phyloP scores from a whole-genome alignment of 305 asterid genomes.

The Caryopteris hybrid region DNA sequence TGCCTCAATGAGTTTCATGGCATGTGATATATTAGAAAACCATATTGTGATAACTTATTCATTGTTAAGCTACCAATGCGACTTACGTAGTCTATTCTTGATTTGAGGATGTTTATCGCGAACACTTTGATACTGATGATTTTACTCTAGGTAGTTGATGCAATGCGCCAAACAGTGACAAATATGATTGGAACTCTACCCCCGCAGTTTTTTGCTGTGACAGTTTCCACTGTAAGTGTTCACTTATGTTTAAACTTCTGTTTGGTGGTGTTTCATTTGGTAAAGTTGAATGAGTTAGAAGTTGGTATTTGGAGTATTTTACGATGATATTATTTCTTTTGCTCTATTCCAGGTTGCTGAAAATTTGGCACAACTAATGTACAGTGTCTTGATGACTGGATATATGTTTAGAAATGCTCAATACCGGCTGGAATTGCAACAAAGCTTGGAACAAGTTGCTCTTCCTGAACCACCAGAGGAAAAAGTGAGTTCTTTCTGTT shows the following conservation, averaged over 20 bases:
- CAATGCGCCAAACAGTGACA: slow-evolving; percentile 96
- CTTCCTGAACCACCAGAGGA: slow-evolving; percentile 80
- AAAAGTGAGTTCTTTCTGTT: slow-evolving; percentile 35
- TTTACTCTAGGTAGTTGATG: slow-evolving; percentile 75
- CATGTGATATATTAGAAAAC: not conserved
- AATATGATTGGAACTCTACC: slow-evolving; percentile 98
- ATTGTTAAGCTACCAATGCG: not conserved
- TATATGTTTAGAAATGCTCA: slow-evolving; percentile 95
- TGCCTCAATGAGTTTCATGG: slow-evolving; percentile 10
- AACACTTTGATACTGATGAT: not conserved
- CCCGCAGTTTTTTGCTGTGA: slow-evolving; percentile 84
- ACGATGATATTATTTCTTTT: slow-evolving; percentile 18
- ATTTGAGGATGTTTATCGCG: not conserved
- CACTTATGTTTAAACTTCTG: not conserved
- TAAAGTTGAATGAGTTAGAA: not conserved
- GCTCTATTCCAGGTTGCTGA: slow-evolving; percentile 62
- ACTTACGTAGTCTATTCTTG: not conserved
- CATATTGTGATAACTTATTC: not conserved
- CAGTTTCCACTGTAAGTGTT: slow-evolving; percentile 78
- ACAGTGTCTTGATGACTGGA: slow-evolving; percentile 97
- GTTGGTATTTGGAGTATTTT: slow-evolving; percentile 6
- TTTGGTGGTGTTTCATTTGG: not conserved
- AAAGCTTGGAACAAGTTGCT: slow-evolving; percentile 89
- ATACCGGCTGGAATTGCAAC: slow-evolving; percentile 85
- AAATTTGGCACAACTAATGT: slow-evolving; percentile 96